These are phyloP conservation scores for Microstegium vimineum DNA, from an alignment of 176 grass and related monocot species.

Conservation along the genomic window DNA sequence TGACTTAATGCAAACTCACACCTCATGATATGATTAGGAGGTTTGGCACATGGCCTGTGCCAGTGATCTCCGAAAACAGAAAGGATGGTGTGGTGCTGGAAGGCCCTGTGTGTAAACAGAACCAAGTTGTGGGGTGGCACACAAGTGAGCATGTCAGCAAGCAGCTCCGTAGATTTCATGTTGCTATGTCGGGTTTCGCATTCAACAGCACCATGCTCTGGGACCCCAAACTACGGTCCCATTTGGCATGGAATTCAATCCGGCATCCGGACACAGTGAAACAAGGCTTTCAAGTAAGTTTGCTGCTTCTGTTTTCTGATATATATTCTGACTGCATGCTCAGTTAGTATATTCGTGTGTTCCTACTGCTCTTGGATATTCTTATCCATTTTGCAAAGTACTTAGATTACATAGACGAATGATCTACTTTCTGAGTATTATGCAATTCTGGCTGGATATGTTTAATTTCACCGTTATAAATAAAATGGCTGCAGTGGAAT, in stretches of 20 bases:
- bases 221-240: conserved; percentile 70
- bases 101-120: conserved; percentile 85
- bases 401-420: not conserved
- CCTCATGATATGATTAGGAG: conserved; percentile 55
- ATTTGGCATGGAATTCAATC: conserved; percentile 75
- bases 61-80: conserved; percentile 55
- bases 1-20: conserved; percentile 26
- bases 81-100: conserved; percentile 54
- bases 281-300: conserved; percentile 73
- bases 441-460: not conserved
- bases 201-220: conserved; percentile 99
- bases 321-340: not conserved
- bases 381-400: not conserved
- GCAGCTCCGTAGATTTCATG: conserved; percentile 89
- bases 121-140: conserved; percentile 86
- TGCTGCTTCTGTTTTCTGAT: not conserved
- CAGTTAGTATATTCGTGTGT: not conserved
- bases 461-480: not conserved
- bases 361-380: not conserved
- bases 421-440: not conserved
- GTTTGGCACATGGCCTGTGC: conserved; percentile 94
- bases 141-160: conserved; percentile 69
- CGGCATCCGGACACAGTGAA: conserved; percentile 69
- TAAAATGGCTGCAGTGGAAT: not conserved
- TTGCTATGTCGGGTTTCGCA: conserved; percentile 90